Percentiles rank a stretch among this genome's conserved stretches.
phyloP scores from a whole-genome alignment of 495 filamentous ascomycete genomes.

The Chaetomium fimeti region DNA sequence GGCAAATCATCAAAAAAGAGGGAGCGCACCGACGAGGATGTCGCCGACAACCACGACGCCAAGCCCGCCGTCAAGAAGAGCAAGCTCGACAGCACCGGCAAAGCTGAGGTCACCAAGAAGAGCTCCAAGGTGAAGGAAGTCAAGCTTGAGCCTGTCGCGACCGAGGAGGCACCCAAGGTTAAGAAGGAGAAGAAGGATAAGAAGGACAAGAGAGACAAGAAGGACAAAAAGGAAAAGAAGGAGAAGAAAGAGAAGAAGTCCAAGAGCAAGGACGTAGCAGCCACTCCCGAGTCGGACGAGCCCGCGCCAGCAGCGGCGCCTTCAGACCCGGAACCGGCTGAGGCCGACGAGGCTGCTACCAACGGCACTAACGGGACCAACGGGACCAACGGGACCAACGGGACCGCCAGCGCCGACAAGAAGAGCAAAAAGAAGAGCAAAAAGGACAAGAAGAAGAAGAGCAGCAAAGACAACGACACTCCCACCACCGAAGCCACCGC shows the following conservation, averaged over 20 bases:
- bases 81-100: slow-evolving; percentile 36
- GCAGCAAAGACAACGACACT: slow-evolving; percentile 12
- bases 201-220: slow-evolving; percentile 47
- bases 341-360: slow-evolving; percentile 17
- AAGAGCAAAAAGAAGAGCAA: slow-evolving; percentile 34
- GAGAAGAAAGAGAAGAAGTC: slow-evolving; percentile 47
- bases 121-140: slow-evolving; percentile 37
- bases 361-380: slow-evolving; percentile 27
- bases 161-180: slow-evolving; percentile 28
- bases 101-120: slow-evolving; percentile 45
- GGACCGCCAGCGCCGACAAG: slow-evolving; percentile 28
- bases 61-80: slow-evolving; percentile 38
- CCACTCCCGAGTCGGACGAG: slow-evolving; percentile 16
- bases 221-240: slow-evolving; percentile 42
- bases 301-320: not conserved
- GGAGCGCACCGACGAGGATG: slow-evolving; percentile 37
- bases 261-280: slow-evolving; percentile 25
- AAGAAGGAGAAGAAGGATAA: slow-evolving; percentile 45
- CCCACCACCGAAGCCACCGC: slow-evolving; percentile 10
- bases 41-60: slow-evolving; percentile 20
- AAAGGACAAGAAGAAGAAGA: slow-evolving; percentile 22
- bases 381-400: slow-evolving; percentile 30
- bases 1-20: slow-evolving; percentile 38
- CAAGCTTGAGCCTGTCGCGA: slow-evolving; percentile 42
- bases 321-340: not conserved